A percentile compares a stretch with the other conserved stretches of the same genome.
These are phyloP conservation scores for Chaetoscypha palmicola DNA, from an alignment of 2,329 filamentous ascomycete genomes.

Conservation along the genomic window DNA sequence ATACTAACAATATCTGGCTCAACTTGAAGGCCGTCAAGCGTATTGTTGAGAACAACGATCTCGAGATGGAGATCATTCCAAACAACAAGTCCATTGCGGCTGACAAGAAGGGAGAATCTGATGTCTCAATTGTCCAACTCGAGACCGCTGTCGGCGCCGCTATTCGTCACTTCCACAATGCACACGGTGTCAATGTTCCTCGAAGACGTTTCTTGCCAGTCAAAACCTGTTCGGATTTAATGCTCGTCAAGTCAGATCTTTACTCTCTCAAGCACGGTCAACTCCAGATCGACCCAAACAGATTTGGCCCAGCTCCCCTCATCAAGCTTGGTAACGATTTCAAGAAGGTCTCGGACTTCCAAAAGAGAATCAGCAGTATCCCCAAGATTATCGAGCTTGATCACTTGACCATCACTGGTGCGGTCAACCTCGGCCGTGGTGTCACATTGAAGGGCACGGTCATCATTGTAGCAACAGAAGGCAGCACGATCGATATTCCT, in stretches of 20 bases:
- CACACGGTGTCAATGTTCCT: slow-evolving; percentile 97
- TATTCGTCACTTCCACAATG: slow-evolving; percentile 97
- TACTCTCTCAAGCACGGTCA: slow-evolving; percentile 99
- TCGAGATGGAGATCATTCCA: slow-evolving; percentile 99
- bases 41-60: slow-evolving; percentile 95
- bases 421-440: slow-evolving; percentile 91
- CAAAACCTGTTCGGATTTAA: slow-evolving; percentile 98
- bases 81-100: slow-evolving; percentile 98
- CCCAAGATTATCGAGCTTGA: slow-evolving; percentile 88
- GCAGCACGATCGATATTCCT: slow-evolving; percentile 94
- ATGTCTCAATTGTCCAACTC: slow-evolving; percentile 94
- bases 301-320: slow-evolving; percentile 91
- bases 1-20: slow-evolving; percentile 99
- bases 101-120: slow-evolving; percentile 99
- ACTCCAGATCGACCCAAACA: slow-evolving; percentile 91
- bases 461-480: slow-evolving; percentile 97
- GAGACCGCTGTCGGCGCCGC: slow-evolving; percentile 98
- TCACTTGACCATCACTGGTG: slow-evolving; percentile 94
- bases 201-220: slow-evolving; percentile 97
- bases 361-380: slow-evolving; percentile 78
- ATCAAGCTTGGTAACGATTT: slow-evolving; percentile 99
- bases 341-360: slow-evolving; percentile 99
- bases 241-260: slow-evolving; percentile 99
- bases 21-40: slow-evolving; percentile 97
- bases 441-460: slow-evolving; percentile 97